Evolutionary conservation across 306 rosid species (phyloP), one percentile per base, ranked within the genome.

Genomic region (Malus sieversii): DNA sequence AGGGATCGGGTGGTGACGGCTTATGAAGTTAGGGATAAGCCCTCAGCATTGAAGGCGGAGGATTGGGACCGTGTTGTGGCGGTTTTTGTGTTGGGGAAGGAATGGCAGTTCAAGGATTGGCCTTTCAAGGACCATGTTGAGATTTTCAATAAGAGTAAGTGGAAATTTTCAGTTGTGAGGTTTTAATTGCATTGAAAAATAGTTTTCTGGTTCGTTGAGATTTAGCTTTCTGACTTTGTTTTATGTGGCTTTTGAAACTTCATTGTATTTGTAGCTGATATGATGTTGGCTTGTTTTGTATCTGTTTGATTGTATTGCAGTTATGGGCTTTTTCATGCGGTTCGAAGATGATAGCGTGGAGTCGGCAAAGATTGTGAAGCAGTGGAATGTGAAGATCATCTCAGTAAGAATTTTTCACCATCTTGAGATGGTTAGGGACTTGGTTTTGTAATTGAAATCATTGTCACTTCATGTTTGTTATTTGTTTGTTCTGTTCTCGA

Each of bases 1-100:
- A 83, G 89, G 76, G 89, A 86, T 63, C 87, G 98, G 60, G 98
- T 87, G 22, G 98, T 96, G 42, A 86, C 98, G 3, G 99, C 99
- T 9, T 96, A 96, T 81, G 99, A 96, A 83, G 99, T 96, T 4
- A 88, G 99, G 84, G 99, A 96, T 76, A 96, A 96, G 85, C 97
- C 98, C 1, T 90, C 99, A 10, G 79, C 92, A 0, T 85, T 96
- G 72, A 96, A 92, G 82, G 63, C 91, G 0, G 99, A 96, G 81
- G 99, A 96, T 51, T 96, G 99, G 99, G 99, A 96, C 32, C 87
- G 98, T 7, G 99, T 96, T 14, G 98, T 96, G 19, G 97, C 98
- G 0, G 99, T 96, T 82, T 96, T 96, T 27, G 99, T 96, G 20
- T 73, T 92, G 84, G 99, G 99, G 44, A 96, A 96, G 84, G 99